Evolutionary conservation across 2,329 filamentous ascomycete genomes (phyloP).

Genomic region (Apiospora saccharicola): DNA sequence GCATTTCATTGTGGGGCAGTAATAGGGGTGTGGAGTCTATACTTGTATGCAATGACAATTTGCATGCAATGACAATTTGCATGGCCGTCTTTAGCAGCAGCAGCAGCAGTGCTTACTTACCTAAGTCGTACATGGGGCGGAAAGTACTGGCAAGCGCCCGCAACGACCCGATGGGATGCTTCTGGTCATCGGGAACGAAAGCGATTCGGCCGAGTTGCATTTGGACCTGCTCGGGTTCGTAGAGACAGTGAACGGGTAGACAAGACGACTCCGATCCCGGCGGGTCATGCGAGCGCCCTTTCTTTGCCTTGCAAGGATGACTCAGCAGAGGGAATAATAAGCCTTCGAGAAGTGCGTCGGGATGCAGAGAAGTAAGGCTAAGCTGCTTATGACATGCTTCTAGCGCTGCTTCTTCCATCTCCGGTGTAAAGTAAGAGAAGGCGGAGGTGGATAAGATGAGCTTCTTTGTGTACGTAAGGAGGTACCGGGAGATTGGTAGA

Average conservation of each 20-base stretch:
- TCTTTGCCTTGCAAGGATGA: neutral
- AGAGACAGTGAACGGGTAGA: neutral
- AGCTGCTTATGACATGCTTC: neutral
- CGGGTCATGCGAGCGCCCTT: too few relatives aligned
- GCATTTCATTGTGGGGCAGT: neutral
- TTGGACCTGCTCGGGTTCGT: neutral
- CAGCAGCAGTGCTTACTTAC: neutral
- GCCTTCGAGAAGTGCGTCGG: neutral
- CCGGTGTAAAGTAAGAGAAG: neutral
- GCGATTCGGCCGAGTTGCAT: neutral
- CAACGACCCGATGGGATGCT: neutral
- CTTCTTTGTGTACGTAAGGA: neutral
- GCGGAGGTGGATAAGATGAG: neutral
- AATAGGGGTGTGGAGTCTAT: neutral
- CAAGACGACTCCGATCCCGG: neutral
- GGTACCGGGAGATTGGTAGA: neutral
- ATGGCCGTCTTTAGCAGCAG: neutral
- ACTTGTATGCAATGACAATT: neutral
- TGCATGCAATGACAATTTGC: neutral
- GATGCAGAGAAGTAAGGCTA: neutral
- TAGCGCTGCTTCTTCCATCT: neutral
- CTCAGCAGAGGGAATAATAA: neutral
- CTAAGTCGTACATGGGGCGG: neutral
- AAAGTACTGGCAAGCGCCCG: neutral
- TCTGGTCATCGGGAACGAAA: neutral